phyloP scores from a whole-genome alignment of 441 rosid species.

The Populus hybrid region DNA sequence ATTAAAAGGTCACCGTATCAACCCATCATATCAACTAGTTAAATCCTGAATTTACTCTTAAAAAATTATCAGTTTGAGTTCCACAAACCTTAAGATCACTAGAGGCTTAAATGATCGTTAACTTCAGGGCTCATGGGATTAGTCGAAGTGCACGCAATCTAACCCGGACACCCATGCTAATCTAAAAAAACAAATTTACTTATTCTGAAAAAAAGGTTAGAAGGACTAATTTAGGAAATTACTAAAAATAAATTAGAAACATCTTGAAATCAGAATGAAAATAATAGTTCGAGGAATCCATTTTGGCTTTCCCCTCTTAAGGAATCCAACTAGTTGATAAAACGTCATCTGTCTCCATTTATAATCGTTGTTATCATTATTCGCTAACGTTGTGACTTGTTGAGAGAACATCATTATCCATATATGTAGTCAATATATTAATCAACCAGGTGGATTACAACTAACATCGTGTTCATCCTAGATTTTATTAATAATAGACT shows the following conservation, averaged over 20 bases:
- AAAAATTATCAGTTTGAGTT: rapidly evolving
- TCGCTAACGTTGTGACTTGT: not conserved
- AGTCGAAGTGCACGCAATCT: rapidly evolving
- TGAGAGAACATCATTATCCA: constrained; percentile 5
- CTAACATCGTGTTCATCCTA: constrained; percentile 8
- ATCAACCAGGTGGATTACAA: constrained; percentile 29
- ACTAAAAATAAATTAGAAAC: not conserved
- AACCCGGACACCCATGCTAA: rapidly evolving
- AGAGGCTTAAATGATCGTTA: no score
- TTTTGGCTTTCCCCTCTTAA: not conserved
- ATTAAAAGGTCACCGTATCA: no score
- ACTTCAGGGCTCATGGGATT: no score
- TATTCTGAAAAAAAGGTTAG: not conserved
- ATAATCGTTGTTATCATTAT: not conserved
- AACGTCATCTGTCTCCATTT: constrained; percentile 14
- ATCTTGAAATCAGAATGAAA: not conserved
- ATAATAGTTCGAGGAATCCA: not conserved
- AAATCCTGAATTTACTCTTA: no score
- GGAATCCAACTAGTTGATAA: constrained; percentile 10
- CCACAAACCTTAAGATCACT: no score
- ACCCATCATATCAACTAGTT: no score
- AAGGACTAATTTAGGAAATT: constrained; percentile 13
- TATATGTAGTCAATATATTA: not conserved
- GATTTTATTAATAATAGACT: not conserved
- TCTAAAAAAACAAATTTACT: no score